Percentiles rank a stretch among this genome's conserved stretches.
phyloP scores from a whole-genome alignment of 495 filamentous ascomycete species.

The Trichoderma parareesei region DNA sequence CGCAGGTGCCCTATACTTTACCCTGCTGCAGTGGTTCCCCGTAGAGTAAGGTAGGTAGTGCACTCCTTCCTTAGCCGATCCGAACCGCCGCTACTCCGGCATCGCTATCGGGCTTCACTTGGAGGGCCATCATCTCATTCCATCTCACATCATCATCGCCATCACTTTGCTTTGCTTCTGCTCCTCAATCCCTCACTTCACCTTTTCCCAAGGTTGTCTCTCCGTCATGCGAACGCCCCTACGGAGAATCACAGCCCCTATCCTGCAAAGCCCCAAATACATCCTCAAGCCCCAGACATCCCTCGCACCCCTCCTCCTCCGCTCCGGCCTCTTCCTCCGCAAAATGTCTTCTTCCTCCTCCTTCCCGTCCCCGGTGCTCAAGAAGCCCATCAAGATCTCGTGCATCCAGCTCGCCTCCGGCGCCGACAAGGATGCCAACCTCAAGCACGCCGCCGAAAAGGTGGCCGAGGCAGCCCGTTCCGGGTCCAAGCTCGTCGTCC shows the following conservation, averaged over 20 bases:
- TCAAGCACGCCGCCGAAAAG: conserved; percentile 67
- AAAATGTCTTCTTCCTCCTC: conserved; percentile 43
- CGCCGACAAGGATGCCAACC: conserved; percentile 77
- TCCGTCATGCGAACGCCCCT: neutral
- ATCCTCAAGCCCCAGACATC: neutral
- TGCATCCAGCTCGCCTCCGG: conserved; percentile 73
- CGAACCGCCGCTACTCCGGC: conserved; percentile 2
- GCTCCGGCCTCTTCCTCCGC: conserved; percentile 17
- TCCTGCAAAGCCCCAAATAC: conserved; percentile 1
- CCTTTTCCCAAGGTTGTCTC: neutral
- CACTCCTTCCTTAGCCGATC: neutral
- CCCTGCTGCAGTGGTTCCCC: neutral
- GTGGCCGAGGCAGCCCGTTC: conserved; percentile 70
- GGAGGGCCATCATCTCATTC: neutral
- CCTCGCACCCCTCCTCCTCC: conserved; percentile 1
- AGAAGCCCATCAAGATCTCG: conserved; percentile 72
- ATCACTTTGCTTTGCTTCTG: no score
- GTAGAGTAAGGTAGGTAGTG: no score
- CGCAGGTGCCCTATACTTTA: neutral
- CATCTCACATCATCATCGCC: neutral
- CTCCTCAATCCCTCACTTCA: neutral
- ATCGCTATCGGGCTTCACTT: conserved; percentile 1
- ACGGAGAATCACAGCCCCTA: neutral
- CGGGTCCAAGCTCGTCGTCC: conserved; percentile 68
- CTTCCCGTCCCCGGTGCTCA: conserved; percentile 50